phyloP scores from a whole-genome alignment of 2,329 filamentous ascomycete species.

The Colletotrichum sp. region DNA sequence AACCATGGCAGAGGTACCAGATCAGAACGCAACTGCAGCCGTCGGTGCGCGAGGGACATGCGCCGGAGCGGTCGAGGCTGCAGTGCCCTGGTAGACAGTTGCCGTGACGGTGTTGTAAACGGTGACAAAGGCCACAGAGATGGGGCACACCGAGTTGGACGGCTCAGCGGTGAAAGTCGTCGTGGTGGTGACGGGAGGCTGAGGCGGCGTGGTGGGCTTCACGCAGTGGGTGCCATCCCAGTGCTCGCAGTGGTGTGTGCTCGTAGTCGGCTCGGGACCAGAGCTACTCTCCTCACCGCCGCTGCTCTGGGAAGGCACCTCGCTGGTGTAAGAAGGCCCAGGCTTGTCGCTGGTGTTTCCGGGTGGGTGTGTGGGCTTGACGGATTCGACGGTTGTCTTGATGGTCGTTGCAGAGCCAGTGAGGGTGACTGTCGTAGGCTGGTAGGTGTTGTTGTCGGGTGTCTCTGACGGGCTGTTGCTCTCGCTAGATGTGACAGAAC shows the following conservation, averaged over 20 bases:
- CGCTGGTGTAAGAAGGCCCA: neutral
- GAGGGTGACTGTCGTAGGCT: neutral
- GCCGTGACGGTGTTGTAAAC: conserved; percentile 41
- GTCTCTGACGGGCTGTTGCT: neutral
- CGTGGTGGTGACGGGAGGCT: neutral
- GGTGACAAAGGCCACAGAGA: conserved; percentile 36
- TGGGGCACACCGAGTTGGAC: conserved; percentile 26
- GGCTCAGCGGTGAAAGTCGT: conserved; percentile 3
- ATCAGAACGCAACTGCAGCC: neutral
- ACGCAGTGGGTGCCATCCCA: conserved; percentile 23
- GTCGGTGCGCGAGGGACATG: conserved; percentile 8
- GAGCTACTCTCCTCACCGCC: neutral
- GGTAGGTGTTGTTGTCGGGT: neutral
- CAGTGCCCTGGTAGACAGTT: conserved; percentile 26
- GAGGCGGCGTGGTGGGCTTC: neutral
- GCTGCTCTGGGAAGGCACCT: neutral
- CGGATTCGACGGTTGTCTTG: neutral
- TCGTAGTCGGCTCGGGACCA: neutral
- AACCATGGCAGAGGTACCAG: neutral
- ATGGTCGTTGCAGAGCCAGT: neutral
- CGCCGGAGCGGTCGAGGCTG: neutral
- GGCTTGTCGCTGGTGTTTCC: neutral
- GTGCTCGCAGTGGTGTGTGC: conserved; percentile 22
- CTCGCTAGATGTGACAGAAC: neutral
- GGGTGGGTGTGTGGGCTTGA: neutral